Percentiles rank a stretch among this genome's conserved stretches.
Conservation (phyloP, 2,329 filamentous ascomycete species). For the Neocatenulostroma microsporum region DNA sequence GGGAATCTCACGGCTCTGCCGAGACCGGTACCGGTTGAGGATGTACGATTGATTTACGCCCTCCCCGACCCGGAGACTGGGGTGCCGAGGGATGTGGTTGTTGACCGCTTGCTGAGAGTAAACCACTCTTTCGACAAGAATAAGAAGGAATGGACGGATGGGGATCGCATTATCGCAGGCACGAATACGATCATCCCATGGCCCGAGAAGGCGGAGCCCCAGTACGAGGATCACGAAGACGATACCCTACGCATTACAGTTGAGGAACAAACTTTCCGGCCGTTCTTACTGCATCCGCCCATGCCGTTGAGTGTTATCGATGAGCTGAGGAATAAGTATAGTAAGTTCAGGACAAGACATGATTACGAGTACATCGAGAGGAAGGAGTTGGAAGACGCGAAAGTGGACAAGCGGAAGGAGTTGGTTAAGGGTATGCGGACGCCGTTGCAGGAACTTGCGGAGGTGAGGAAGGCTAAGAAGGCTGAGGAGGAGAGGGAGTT, state of each 20-base stretch:
- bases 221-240: constrained; percentile 47
- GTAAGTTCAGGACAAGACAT: constrained; percentile 72
- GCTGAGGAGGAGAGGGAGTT: constrained; percentile 29
- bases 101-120: constrained; percentile 56
- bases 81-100: constrained; percentile 62
- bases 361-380: constrained; percentile 62
- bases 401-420: constrained; percentile 38
- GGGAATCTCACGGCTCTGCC: constrained; percentile 25
- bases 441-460: constrained; percentile 38
- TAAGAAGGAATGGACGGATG: constrained; percentile 33
- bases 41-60: constrained; percentile 75
- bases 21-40: constrained; percentile 50
- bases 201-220: constrained; percentile 48
- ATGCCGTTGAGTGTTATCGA: constrained; percentile 73
- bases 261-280: constrained; percentile 66
- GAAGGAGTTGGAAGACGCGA: constrained; percentile 54
- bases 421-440: constrained; percentile 37
- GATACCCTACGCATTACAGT: constrained; percentile 74
- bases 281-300: constrained; percentile 67
- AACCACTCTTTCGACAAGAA: constrained; percentile 33
- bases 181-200: constrained; percentile 68
- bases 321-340: constrained; percentile 78
- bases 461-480: constrained; percentile 32
- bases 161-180: constrained; percentile 54
- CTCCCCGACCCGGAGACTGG: constrained; percentile 60